phyloP scores from a whole-genome alignment of 2,329 filamentous ascomycete genomes.

The Trichocomaceae sp. region DNA sequence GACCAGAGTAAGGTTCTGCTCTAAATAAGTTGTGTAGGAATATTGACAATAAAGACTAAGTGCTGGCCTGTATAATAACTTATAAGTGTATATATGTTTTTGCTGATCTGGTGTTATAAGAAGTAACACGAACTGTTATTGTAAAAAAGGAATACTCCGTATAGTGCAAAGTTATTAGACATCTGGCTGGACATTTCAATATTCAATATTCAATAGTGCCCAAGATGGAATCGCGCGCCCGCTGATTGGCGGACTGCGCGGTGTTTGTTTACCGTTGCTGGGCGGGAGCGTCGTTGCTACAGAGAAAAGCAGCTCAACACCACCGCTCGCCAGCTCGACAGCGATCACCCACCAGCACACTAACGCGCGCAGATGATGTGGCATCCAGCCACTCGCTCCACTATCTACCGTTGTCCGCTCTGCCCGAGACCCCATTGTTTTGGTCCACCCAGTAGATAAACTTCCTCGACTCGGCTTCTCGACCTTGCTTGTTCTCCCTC shows the following conservation, averaged over 20 bases:
- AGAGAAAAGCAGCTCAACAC: conserved; percentile 7
- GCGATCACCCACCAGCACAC: conserved; percentile 3
- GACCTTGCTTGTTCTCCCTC: background rate
- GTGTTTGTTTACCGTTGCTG: conserved; percentile 14
- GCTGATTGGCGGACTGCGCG: conserved; percentile 4
- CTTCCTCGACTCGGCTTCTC: conserved; percentile 3
- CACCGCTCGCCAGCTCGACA: conserved; percentile 2
- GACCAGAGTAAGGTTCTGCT: too few relatives aligned
- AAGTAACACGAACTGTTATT: too few relatives aligned
- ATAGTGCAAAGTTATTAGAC: too few relatives aligned
- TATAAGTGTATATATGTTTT: too few relatives aligned
- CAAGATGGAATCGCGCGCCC: background rate
- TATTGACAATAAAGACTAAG: too few relatives aligned
- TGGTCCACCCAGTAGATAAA: conserved; percentile 13
- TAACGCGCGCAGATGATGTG: conserved; percentile 10
- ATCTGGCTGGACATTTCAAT: background rate
- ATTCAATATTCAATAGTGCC: background rate
- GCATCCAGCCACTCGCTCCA: conserved; percentile 13
- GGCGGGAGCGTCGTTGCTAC: conserved; percentile 12
- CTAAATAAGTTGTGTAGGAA: too few relatives aligned
- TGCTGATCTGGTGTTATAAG: too few relatives aligned
- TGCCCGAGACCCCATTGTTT: conserved; percentile 13
- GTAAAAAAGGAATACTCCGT: too few relatives aligned
- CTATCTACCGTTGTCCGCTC: conserved; percentile 12
- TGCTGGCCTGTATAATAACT: too few relatives aligned